Evolutionary conservation across 192 early-diverging fungal species (phyloP), one percentile per base, ranked within the genome.

Genomic region (Polychytrium aggregatum): DNA sequence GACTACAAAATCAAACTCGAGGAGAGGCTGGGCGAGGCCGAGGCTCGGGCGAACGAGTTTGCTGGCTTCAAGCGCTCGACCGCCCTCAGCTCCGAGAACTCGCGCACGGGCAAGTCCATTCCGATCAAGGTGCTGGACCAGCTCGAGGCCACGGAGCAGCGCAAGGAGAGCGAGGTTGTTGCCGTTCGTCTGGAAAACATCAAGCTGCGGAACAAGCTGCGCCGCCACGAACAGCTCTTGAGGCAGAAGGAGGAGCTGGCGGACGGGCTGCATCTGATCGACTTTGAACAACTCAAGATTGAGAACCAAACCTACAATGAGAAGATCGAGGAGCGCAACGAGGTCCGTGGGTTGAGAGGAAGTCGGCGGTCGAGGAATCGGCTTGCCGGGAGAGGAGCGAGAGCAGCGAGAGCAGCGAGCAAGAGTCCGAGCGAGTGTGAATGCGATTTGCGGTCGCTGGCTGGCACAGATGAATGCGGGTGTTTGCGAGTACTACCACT

Each of bases 241-340:
- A 39, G 71, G 37, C 74, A 77, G 48, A 76, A 78, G 67, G 77
- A 79, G 64, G 77, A 79, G 47, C 64, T 79, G 2, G 77, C 74
- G 18, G 77, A 79, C 46, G 77, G 77, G 4, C 54, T 79, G 0
- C 77, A 79, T 49, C 57, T 79, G 24, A 79, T 79, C 52, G 77
- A 79, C 43, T 79, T 79, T 58, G 77, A 79, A 55, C 77, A 79
- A 44, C 63, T 79, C 33, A 79, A 79, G 46, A 79, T 79, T 44
- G 77, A 79, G 44, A 79, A 79, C 50, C 67, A 70, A 29, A 78
- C 77, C 3, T 78, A 73, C 60, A 78, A 76, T 52, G 78, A 81
- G 55, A 79, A 79, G 47, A 79, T 79, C 35, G 77, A 80, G 53
- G 70, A 81, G 31, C 53, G 77, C 18, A 78, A 78, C 46, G 77